These are phyloP conservation scores for Podospora pseudoanserina DNA, from an alignment of 495 filamentous ascomycete genomes.

Conservation along the genomic window DNA sequence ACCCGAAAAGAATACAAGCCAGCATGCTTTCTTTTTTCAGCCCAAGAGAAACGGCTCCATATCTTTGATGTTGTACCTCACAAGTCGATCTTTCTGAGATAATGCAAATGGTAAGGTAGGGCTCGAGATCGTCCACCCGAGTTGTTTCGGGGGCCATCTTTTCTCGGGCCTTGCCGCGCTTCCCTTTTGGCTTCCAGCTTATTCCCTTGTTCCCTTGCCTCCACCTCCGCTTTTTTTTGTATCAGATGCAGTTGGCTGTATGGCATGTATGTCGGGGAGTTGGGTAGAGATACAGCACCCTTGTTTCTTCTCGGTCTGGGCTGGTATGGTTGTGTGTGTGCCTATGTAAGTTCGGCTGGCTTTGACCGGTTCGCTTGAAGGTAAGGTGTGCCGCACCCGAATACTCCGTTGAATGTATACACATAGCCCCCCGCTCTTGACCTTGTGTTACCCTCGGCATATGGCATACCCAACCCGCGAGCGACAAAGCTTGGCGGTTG, in stretches of 20 bases:
- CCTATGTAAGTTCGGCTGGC: neutral
- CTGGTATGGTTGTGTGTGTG: neutral
- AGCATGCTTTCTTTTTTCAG: neutral
- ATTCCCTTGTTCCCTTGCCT: neutral
- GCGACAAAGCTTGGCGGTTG: neutral
- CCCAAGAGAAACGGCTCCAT: neutral
- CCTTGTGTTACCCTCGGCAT: neutral
- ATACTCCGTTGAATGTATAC: neutral
- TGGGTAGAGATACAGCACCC: neutral
- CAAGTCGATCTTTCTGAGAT: neutral
- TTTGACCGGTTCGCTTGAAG: neutral
- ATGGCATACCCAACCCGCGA: neutral
- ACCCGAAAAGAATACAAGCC: slow-evolving; percentile 12
- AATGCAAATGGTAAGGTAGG: neutral
- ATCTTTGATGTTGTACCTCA: neutral
- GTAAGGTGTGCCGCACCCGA: neutral
- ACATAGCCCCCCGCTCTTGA: no score
- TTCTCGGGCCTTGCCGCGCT: slow-evolving; percentile 4
- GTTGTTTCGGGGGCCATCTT: neutral
- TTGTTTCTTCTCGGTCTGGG: neutral
- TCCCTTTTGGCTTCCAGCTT: neutral
- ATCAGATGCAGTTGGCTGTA: neutral
- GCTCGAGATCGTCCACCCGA: neutral
- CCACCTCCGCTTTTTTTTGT: neutral
- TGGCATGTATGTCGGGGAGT: neutral